phyloP scores from a whole-genome alignment of 164 flowering plant species.

The Pachysandra terminalis region DNA sequence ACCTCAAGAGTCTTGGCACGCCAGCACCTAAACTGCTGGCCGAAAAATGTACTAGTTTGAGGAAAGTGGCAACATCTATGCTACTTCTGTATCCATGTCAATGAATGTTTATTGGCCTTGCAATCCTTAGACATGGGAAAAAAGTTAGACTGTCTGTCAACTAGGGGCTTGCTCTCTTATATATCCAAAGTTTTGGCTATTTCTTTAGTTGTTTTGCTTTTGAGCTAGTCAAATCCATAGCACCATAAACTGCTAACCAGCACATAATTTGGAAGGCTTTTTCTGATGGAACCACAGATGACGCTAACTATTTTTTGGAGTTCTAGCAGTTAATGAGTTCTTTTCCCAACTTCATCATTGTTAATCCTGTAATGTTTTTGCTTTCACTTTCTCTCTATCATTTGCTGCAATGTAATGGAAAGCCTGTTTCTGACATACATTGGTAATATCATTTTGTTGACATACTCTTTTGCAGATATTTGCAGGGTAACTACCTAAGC shows the following conservation, averaged over 20 bases:
- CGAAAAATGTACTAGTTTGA: too few species aligned
- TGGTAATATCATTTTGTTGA: not conserved
- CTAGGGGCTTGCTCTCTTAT: not conserved
- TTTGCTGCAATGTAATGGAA: not conserved
- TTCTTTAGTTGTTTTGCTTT: not conserved
- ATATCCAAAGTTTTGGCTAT: too few species aligned
- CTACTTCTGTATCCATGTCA: too few species aligned
- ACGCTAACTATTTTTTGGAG: too few species aligned
- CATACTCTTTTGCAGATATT: slow-evolving; percentile 46
- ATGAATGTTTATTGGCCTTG: too few species aligned
- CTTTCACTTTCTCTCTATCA: not conserved
- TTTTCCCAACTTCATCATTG: too few species aligned
- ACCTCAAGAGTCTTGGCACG: too few species aligned
- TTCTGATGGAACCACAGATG: not conserved
- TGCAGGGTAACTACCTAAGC: slow-evolving; percentile 92
- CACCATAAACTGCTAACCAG: not conserved
- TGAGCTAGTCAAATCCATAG: not conserved
- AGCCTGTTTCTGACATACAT: not conserved
- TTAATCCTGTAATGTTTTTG: not conserved
- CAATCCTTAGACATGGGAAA: too few species aligned
- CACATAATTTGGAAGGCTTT: not conserved
- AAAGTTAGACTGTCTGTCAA: not conserved
- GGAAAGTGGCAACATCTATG: too few species aligned
- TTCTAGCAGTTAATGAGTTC: too few species aligned
- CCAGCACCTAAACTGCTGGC: too few species aligned